Evolutionary conservation across 208 protist genomes (phyloP).

Genomic region (Trypanosoma mega): DNA sequence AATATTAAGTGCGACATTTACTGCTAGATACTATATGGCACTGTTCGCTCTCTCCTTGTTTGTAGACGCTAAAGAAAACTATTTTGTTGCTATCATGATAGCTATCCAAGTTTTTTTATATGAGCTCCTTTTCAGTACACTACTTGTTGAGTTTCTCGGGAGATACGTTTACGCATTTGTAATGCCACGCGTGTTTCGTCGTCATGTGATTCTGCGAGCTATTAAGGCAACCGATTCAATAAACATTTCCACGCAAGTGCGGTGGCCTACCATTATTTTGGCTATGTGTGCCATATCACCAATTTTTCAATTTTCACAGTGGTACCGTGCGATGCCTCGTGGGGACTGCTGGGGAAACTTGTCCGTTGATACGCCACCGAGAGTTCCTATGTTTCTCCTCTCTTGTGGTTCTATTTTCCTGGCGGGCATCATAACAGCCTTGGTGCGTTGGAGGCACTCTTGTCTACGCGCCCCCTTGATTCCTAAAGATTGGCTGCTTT

Average conservation of each 20-base stretch:
- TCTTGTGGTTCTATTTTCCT: background rate
- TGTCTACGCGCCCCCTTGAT: conserved; percentile 16
- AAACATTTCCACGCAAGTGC: conserved; percentile 30
- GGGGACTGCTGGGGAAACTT: conserved; percentile 9
- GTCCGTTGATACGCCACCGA: background rate
- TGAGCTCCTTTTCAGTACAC: conserved; percentile 19
- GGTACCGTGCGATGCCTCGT: conserved; percentile 8
- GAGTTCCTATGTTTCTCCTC: background rate
- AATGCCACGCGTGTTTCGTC: background rate
- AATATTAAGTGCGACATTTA: conserved; percentile 13
- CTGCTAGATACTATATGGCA: conserved; percentile 6
- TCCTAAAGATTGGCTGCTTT: conserved; percentile 16
- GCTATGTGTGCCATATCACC: conserved; percentile 12
- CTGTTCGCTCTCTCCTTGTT: conserved; percentile 2
- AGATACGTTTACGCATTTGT: background rate
- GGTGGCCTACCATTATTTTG: conserved; percentile 11
- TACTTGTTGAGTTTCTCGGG: conserved; percentile 11
- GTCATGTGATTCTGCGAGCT: background rate
- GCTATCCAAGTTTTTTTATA: conserved; percentile 14
- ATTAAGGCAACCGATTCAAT: conserved; percentile 10
- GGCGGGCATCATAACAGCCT: conserved; percentile 10
- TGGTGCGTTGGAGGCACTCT: conserved; percentile 14
- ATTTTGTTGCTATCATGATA: conserved; percentile 17
- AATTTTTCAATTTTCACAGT: conserved; percentile 18
- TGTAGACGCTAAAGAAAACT: background rate